These are phyloP conservation scores for Acanthamoeba rhysodes DNA, from an alignment of 208 protist genomes.

Conservation along the genomic window DNA sequence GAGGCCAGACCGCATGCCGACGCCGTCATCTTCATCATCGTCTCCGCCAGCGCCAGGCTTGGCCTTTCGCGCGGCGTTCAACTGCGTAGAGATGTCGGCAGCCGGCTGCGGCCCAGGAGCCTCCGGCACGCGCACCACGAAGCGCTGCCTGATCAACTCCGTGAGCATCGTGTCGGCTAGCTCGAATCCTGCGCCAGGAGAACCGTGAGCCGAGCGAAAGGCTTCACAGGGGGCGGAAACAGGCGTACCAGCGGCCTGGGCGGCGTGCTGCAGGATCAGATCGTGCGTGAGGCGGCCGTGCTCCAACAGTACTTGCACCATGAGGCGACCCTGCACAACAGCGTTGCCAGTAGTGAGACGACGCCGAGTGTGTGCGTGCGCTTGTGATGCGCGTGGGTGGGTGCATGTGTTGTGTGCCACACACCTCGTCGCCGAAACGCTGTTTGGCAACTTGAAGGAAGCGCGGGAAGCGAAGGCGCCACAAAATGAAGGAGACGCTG, in stretches of 20 bases:
- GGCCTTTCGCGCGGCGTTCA: not conserved
- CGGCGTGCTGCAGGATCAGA: slow-evolving; percentile 11
- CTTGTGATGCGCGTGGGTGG: not conserved
- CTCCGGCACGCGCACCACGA: slow-evolving; percentile 56
- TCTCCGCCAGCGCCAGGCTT: not conserved
- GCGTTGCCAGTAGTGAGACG: not conserved
- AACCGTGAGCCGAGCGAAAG: not conserved
- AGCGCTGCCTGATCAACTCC: slow-evolving; percentile 22
- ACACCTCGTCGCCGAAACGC: slow-evolving; percentile 15
- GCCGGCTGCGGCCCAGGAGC: slow-evolving; percentile 27
- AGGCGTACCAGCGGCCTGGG: not conserved
- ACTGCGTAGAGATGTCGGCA: not conserved
- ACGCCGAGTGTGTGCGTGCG: not conserved
- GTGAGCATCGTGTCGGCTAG: not conserved
- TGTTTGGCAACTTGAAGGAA: slow-evolving; percentile 24
- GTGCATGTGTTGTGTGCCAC: not conserved
- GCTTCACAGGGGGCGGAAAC: not conserved
- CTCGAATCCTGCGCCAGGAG: not conserved
- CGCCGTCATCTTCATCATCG: slow-evolving; percentile 27
- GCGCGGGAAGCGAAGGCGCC: slow-evolving; percentile 30
- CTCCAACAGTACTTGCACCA: slow-evolving; percentile 64
- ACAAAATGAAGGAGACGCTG: slow-evolving; percentile 34
- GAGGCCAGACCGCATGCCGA: not conserved
- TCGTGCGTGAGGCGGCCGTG: slow-evolving; percentile 47
- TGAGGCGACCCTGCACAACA: not conserved